phyloP scores from a whole-genome alignment of 345 rosid genomes.

The Acer saccharum region DNA sequence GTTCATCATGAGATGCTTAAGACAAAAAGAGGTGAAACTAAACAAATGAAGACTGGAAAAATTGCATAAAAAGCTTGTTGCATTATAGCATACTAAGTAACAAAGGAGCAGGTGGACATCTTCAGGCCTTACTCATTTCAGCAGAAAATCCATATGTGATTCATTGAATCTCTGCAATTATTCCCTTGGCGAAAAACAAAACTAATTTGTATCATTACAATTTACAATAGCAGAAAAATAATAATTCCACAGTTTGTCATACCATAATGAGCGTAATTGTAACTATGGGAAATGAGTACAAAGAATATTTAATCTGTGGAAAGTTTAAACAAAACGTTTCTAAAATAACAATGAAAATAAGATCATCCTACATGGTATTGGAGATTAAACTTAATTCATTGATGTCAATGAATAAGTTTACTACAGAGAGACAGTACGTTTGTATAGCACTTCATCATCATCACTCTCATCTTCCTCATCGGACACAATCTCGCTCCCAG shows the following conservation, averaged over 20 bases:
- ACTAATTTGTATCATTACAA: not conserved
- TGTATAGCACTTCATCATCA: slow-evolving; percentile 72
- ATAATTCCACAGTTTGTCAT: not conserved
- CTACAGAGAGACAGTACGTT: slow-evolving; percentile 53
- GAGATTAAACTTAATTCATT: slow-evolving; percentile 2
- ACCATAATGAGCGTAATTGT: not conserved
- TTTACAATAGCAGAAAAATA: not conserved
- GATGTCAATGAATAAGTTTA: not conserved
- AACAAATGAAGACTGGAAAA: not conserved
- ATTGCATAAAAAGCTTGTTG: not conserved
- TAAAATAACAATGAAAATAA: not conserved
- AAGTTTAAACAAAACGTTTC: not conserved
- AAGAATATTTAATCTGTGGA: not conserved
- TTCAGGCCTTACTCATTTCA: not conserved
- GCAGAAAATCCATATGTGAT: not conserved
- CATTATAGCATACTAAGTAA: not conserved
- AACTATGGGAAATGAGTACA: not conserved
- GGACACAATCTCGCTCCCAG: slow-evolving; percentile 63
- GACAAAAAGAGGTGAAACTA: not conserved
- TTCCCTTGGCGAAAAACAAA: not conserved
- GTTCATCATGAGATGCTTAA: not conserved
- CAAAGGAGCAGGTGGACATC: not conserved
- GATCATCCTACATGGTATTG: not conserved
- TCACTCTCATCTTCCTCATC: slow-evolving; percentile 80
- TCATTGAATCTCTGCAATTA: not conserved